A percentile compares a stretch with the other conserved stretches of the same genome.
phyloP scores from a whole-genome alignment of 2,329 filamentous ascomycete species.

The Exserohilum turcica region DNA sequence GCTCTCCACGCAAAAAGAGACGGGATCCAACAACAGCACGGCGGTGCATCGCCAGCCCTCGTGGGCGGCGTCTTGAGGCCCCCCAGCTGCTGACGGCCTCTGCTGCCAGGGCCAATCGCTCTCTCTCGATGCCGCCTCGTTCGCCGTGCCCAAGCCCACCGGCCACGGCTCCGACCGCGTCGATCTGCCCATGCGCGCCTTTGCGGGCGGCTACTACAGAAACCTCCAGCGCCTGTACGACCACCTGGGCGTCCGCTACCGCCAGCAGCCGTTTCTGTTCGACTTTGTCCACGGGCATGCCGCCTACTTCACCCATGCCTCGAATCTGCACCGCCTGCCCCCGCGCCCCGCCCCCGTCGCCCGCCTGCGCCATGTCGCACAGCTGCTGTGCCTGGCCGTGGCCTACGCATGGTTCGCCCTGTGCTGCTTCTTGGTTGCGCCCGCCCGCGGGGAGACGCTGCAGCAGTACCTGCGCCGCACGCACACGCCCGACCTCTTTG shows the following conservation, averaged over 20 bases:
- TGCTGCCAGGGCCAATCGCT: constrained; percentile 44
- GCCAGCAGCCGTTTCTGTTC: constrained; percentile 60
- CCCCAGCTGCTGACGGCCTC: background rate
- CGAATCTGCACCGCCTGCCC: constrained; percentile 59
- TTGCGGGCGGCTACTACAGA: constrained; percentile 59
- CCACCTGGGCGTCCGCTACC: constrained; percentile 58
- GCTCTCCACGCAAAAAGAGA: background rate
- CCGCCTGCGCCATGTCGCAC: constrained; percentile 50
- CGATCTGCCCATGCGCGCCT: constrained; percentile 59
- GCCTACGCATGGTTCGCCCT: constrained; percentile 62
- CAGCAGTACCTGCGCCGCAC: constrained; percentile 59
- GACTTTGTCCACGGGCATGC: constrained; percentile 52
- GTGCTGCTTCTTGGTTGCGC: constrained; percentile 57
- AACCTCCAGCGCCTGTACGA: constrained; percentile 63
- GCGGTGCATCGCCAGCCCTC: too few species aligned
- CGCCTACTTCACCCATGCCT: constrained; percentile 60
- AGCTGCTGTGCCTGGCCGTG: constrained; percentile 53
- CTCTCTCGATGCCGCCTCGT: constrained; percentile 54
- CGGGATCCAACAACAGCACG: too few species aligned
- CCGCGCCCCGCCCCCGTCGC: constrained; percentile 47
- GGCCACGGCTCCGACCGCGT: constrained; percentile 42
- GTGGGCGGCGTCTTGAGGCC: too few species aligned
- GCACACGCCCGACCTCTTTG: constrained; percentile 55
- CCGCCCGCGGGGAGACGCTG: constrained; percentile 53
- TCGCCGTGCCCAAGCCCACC: constrained; percentile 43